Percentiles rank a stretch among this genome's conserved stretches.
Evolutionary conservation across 441 rosid genomes (phyloP).

Genomic region (Syzygium malaccense): DNA sequence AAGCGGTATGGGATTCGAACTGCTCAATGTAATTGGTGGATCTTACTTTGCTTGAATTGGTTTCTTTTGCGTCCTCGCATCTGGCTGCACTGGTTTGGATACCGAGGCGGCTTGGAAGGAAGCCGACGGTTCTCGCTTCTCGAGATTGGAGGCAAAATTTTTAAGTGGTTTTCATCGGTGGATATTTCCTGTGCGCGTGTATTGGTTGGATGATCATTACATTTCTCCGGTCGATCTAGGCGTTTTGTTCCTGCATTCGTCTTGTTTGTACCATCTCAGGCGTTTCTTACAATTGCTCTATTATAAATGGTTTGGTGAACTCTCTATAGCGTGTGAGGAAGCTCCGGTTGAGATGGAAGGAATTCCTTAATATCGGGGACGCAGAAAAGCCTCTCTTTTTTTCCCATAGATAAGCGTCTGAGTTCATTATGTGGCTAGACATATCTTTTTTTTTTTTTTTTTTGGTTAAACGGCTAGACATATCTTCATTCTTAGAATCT

Average conservation of each 20-base stretch:
- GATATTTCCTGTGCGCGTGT: background rate
- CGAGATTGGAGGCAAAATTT: background rate
- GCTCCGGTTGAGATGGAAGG: background rate
- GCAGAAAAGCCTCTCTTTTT: background rate
- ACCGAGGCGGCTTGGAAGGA: background rate
- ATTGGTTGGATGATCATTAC: background rate
- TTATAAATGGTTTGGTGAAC: background rate
- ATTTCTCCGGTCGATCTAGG: background rate
- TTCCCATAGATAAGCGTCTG: background rate
- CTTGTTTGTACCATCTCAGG: background rate
- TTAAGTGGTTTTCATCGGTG: background rate
- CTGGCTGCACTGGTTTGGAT: background rate
- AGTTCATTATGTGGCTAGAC: background rate
- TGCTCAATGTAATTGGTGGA: background rate
- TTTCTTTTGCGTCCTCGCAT: background rate
- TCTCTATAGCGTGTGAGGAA: background rate
- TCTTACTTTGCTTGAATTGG: background rate
- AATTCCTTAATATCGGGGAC: background rate
- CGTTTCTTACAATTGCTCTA: background rate
- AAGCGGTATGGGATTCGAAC: conserved; percentile 37
- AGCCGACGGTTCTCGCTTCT: background rate
- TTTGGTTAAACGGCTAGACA: too few species aligned
- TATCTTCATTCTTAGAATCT: background rate
- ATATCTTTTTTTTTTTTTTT: too few species aligned
- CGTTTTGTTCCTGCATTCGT: background rate